Conservation (phyloP, 2,329 filamentous ascomycete species). For the Fusarium burgessii region DNA sequence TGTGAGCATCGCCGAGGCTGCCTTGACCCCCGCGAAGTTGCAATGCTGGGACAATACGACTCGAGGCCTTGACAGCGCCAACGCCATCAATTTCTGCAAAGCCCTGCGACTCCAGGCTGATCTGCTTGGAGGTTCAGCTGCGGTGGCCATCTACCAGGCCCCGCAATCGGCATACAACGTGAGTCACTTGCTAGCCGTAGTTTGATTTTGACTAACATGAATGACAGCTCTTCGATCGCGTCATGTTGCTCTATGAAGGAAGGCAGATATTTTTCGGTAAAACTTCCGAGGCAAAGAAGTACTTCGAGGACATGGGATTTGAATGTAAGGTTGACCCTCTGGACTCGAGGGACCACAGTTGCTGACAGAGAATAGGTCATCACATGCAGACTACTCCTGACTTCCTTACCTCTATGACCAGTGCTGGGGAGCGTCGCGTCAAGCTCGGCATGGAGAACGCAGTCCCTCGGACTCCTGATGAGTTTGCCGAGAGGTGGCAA, state of each 20-base stretch:
- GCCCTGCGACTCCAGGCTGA: conserved; percentile 45
- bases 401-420: conserved; percentile 57
- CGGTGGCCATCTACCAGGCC: conserved; percentile 68
- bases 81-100: conserved; percentile 44
- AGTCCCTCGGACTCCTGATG: conserved; percentile 53
- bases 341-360: conserved; percentile 25
- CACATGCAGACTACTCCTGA: conserved; percentile 40
- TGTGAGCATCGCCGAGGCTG: conserved; percentile 80
- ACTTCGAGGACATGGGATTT: conserved; percentile 63
- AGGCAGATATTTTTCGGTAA: conserved; percentile 75
- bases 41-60: conserved; percentile 52
- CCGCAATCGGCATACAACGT: conserved; percentile 67
- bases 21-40: conserved; percentile 41
- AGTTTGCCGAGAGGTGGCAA: conserved; percentile 53
- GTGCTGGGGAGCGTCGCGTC: conserved; percentile 50
- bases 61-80: conserved; percentile 47
- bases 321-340: conserved; percentile 23
- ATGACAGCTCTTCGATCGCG: conserved; percentile 72
- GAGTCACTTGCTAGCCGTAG: neutral
- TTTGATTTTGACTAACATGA: conserved; percentile 52
- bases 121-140: conserved; percentile 40
- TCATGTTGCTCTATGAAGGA: conserved; percentile 74
- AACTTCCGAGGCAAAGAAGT: conserved; percentile 66
- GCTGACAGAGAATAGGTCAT: neutral
- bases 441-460: conserved; percentile 49